A percentile compares a stretch with the other conserved stretches of the same genome.
Evolutionary conservation across 176 grass and related monocot genomes (phyloP).

Genomic region (Oryza longistaminata): DNA sequence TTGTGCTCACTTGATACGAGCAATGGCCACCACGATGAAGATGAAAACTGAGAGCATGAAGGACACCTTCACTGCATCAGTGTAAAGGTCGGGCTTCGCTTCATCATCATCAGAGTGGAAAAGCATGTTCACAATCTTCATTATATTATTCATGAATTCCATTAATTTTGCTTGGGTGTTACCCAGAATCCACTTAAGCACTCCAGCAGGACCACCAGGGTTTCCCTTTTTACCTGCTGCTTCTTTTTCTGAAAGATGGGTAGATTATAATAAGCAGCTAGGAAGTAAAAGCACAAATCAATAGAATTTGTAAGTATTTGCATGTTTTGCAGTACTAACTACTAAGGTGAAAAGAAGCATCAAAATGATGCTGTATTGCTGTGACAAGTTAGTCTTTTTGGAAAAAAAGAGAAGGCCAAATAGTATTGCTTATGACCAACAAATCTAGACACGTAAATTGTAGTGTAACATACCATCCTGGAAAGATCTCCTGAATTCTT

Average conservation of each 20-base stretch:
- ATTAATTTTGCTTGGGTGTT: slow-evolving; percentile 59
- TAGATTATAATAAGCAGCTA: background rate
- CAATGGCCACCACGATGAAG: slow-evolving; percentile 73
- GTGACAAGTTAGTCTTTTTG: background rate
- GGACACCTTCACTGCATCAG: slow-evolving; percentile 57
- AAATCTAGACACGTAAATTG: slow-evolving; percentile 13
- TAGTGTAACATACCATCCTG: slow-evolving; percentile 47
- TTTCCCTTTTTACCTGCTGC: slow-evolving; percentile 40
- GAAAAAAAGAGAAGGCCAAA: background rate
- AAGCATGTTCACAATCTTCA: slow-evolving; percentile 58
- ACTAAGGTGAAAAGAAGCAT: slow-evolving; percentile 11
- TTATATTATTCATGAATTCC: slow-evolving; percentile 60
- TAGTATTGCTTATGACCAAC: background rate
- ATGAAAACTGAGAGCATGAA: slow-evolving; percentile 78
- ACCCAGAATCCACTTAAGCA: slow-evolving; percentile 66
- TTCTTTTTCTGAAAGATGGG: slow-evolving; percentile 50
- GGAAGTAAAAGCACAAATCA: slow-evolving; percentile 21
- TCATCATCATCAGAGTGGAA: slow-evolving; percentile 36
- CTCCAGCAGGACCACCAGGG: slow-evolving; percentile 24
- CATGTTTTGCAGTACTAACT: background rate
- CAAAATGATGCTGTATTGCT: slow-evolving; percentile 4
- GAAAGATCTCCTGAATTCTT: slow-evolving; percentile 78
- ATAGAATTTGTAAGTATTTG: background rate
- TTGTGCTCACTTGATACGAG: slow-evolving; percentile 70
- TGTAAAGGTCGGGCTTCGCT: slow-evolving; percentile 47